These are phyloP conservation scores for Ustilago nuda DNA, from an alignment of 1,284 basidiomycete species.

Conservation along the genomic window DNA sequence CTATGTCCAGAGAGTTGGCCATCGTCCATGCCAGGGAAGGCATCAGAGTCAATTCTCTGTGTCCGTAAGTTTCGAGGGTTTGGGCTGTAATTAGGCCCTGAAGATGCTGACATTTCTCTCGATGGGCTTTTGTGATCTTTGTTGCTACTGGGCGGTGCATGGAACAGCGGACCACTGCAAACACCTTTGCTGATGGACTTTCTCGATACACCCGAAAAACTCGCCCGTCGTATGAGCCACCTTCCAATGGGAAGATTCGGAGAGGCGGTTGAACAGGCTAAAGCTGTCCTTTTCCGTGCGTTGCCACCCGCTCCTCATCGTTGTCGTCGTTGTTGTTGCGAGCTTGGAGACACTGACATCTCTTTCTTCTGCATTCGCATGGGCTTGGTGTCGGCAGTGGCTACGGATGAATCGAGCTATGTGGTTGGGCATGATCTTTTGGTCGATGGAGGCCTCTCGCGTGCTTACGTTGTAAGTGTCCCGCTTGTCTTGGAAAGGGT, in stretches of 20 bases:
- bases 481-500: not conserved
- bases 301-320: not conserved
- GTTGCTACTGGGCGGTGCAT: not conserved
- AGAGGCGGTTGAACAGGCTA: constrained; percentile 92
- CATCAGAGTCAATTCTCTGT: constrained; percentile 92
- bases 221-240: constrained; percentile 87
- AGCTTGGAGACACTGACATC: too few relatives aligned
- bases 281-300: constrained; percentile 81
- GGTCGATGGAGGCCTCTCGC: constrained; percentile 47
- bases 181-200: constrained; percentile 95
- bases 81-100: not conserved
- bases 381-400: constrained; percentile 70
- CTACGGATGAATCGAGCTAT: constrained; percentile 72
- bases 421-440: constrained; percentile 71
- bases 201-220: constrained; percentile 95
- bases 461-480: constrained; percentile 44
- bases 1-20: constrained; percentile 96
- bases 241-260: constrained; percentile 97
- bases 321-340: too few relatives aligned
- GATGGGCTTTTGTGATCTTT: not conserved
- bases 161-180: constrained; percentile 70
- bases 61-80: constrained; percentile 73
- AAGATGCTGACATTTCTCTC: not conserved
- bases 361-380: too few relatives aligned
- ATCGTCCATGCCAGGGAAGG: constrained; percentile 97